Base-by-base conservation (phyloP, 2,329 filamentous ascomycete species). In the Lanzia echinophila region DNA sequence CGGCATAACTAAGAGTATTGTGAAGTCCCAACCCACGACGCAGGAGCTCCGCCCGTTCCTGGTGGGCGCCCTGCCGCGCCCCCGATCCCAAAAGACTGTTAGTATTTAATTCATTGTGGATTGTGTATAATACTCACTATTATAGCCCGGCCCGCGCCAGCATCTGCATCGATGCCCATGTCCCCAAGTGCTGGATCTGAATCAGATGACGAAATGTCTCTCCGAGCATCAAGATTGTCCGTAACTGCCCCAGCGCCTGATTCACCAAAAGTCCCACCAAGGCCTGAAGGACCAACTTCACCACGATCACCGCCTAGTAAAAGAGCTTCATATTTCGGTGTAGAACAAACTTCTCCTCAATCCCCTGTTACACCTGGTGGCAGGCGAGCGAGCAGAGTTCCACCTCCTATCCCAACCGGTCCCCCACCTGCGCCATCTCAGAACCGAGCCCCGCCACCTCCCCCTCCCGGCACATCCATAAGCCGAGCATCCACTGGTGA, bases 121-220 rank as follows among this genome's bases (percentile, higher is more conserved):
- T 48, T 41, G 12, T 49, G 1, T 13, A 4, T 4, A 49, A 55
- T 64, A 60, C 70, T 72, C 59, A 65, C 56, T 34, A 53, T 48
- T 63, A 22, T 63, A 90, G 86, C 81, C 63, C 86, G 85, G 47
- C 82, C 85, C 44, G 74, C 77, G 1, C 81, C 80, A 33, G 74
- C 74, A 39, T 75, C 79, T 48, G 72, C 79, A 38, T 72, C 77
- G 34, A 73, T 75, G 42, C 67, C 80, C 15, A 75, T 78, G 46
- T 88, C 88, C 39, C 84, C 83, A 44, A 89, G 84, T 55, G 79
- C 86, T 57, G 90, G 90, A 31, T 95, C 90, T 1, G 88, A 87
- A 67, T 94, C 91, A 42, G 91, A 95, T 63, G 91, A 96, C 68
- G 92, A 96, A 69, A 73, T 90, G 63, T 90, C 87, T 10, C 74